Percentiles rank a stretch among this genome's conserved stretches.
These are phyloP conservation scores for Aspergillus aculeatinus DNA, from an alignment of 2,329 filamentous ascomycete species.

Conservation along the genomic window DNA sequence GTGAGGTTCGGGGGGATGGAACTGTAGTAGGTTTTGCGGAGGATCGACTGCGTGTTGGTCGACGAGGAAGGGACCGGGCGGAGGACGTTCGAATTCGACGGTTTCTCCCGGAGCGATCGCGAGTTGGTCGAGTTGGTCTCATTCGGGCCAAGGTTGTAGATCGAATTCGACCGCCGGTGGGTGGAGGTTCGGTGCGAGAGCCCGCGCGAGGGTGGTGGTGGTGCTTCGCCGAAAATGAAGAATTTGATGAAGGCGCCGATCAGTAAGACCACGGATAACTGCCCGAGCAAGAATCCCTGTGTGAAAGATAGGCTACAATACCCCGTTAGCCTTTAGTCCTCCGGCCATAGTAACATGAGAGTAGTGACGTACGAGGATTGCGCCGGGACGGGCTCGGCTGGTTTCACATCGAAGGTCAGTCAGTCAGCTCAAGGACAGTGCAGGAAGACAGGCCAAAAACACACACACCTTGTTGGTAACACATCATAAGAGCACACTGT, in stretches of 20 bases:
- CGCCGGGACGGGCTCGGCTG: constrained; percentile 34
- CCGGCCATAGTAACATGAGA: neutral
- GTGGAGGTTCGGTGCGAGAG: constrained; percentile 72
- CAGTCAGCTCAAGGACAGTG: constrained; percentile 15
- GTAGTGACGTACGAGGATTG: constrained; percentile 43
- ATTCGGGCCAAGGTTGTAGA: constrained; percentile 43
- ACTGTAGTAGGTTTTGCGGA: constrained; percentile 97
- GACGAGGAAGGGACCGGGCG: constrained; percentile 73
- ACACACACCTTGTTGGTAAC: constrained; percentile 32
- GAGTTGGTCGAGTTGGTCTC: constrained; percentile 45
- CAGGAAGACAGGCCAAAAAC: neutral
- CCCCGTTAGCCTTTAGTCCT: constrained; percentile 6
- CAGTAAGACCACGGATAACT: constrained; percentile 86
- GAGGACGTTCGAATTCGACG: constrained; percentile 66
- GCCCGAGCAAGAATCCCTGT: constrained; percentile 87
- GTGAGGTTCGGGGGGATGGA: constrained; percentile 42
- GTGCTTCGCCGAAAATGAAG: constrained; percentile 97
- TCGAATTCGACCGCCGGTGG: constrained; percentile 72
- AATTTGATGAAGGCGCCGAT: constrained; percentile 97
- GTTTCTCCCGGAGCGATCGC: constrained; percentile 47
- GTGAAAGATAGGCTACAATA: constrained; percentile 76
- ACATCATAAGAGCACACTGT: constrained; percentile 31
- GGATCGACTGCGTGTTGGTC: constrained; percentile 75
- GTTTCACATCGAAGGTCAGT: neutral
- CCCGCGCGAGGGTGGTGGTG: constrained; percentile 77